Evolutionary conservation across 2,329 filamentous ascomycete genomes (phyloP).

Genomic region (Trichophaea hybrida): DNA sequence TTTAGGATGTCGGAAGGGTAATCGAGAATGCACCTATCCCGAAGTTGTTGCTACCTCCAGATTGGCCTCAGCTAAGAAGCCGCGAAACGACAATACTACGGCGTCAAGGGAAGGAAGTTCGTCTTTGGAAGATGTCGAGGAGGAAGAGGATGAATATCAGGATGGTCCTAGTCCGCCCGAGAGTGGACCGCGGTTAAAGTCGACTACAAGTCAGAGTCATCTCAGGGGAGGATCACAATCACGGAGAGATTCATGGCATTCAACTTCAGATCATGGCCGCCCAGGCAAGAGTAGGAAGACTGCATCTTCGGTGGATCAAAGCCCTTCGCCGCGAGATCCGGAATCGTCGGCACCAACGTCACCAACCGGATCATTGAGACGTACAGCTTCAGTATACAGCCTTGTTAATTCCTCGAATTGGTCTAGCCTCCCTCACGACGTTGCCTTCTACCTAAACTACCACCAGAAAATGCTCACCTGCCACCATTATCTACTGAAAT

Average conservation of each 20-base stretch:
- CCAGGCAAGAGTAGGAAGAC: constrained; percentile 16
- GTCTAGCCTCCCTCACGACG: constrained; percentile 49
- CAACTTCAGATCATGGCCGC: constrained; percentile 11
- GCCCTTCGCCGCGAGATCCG: constrained; percentile 19
- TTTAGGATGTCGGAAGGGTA: constrained; percentile 80
- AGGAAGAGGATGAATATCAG: constrained; percentile 29
- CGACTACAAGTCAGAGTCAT: constrained; percentile 17
- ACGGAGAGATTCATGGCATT: constrained; percentile 22
- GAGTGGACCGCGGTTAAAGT: constrained; percentile 15
- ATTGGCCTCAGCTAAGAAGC: constrained; percentile 13
- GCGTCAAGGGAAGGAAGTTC: constrained; percentile 28
- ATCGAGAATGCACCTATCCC: constrained; percentile 79
- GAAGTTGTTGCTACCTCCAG: constrained; percentile 42
- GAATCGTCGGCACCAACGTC: constrained; percentile 30
- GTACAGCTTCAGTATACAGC: constrained; percentile 18
- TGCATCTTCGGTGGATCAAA: constrained; percentile 18
- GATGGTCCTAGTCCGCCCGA: constrained; percentile 16
- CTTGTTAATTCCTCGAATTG: constrained; percentile 33
- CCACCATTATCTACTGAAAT: constrained; percentile 68
- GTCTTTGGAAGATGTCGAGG: constrained; percentile 40
- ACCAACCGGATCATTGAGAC: constrained; percentile 24
- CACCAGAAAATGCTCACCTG: constrained; percentile 63
- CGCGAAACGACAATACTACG: constrained; percentile 9
- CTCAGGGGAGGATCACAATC: constrained; percentile 8
- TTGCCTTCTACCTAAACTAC: constrained; percentile 66